Percentiles rank a stretch among this genome's conserved stretches.
Conservation (phyloP, 495 filamentous ascomycete species). For the Trichoderma virens region DNA sequence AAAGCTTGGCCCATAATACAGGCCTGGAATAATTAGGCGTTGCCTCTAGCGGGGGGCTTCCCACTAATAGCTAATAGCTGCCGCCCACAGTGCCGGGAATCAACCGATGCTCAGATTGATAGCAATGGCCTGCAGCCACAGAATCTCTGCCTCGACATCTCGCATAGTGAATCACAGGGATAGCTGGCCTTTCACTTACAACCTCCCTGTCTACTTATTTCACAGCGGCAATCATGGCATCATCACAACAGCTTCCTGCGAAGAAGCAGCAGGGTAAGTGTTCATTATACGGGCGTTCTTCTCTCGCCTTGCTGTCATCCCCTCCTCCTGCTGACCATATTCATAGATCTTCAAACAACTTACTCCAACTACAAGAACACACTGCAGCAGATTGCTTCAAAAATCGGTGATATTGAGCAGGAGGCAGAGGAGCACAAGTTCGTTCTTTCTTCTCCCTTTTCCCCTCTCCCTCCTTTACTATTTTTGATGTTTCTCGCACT, state of each 20-base stretch:
- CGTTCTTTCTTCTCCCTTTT: conserved; percentile 27
- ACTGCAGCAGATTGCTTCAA: conserved; percentile 86
- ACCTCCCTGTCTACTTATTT: background rate
- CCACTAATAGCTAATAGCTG: background rate
- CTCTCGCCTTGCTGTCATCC: background rate
- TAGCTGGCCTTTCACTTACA: background rate
- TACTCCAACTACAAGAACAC: conserved; percentile 95
- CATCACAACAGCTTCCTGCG: conserved; percentile 26
- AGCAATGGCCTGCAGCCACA: background rate
- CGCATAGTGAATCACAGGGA: background rate
- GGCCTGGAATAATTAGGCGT: background rate
- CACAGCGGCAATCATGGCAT: conserved; percentile 27
- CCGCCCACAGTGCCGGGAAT: conserved; percentile 4
- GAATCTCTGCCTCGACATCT: conserved; percentile 2
- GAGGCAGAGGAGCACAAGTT: conserved; percentile 98
- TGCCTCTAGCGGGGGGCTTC: background rate
- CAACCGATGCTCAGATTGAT: background rate
- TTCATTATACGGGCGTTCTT: background rate
- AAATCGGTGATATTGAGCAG: conserved; percentile 95
- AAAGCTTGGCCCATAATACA: conserved; percentile 25
- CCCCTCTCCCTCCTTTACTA: conserved; percentile 13
- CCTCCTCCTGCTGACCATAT: conserved; percentile 17
- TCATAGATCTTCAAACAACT: conserved; percentile 81
- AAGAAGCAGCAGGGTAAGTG: conserved; percentile 76
- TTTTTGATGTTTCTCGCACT: conserved; percentile 5